These are phyloP conservation scores for Pulicaria dysenterica DNA, from an alignment of 129 eudicot species.

Conservation along the genomic window DNA sequence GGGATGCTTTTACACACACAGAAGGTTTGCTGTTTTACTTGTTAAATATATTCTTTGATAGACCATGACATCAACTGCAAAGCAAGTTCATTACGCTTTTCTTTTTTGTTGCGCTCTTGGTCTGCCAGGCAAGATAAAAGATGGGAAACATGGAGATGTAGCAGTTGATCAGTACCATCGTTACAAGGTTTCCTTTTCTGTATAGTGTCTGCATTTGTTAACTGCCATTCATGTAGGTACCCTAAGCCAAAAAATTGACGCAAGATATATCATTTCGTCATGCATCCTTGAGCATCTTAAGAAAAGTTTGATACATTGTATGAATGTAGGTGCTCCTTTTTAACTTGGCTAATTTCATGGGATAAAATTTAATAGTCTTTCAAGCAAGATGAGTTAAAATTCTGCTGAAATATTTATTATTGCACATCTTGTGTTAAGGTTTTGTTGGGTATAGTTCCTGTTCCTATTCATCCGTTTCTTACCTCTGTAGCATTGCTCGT, in stretches of 20 bases:
- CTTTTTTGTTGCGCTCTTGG: slow-evolving; percentile 4
- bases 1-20: slow-evolving; percentile 65
- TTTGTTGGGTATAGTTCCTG: too few relatives aligned
- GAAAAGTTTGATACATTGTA: slow-evolving; percentile 5
- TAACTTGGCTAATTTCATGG: neutral
- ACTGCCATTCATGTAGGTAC: slow-evolving; percentile 1
- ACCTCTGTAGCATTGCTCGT: too few relatives aligned
- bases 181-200: slow-evolving; percentile 59
- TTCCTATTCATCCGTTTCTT: too few relatives aligned
- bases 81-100: slow-evolving; percentile 15
- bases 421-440: too few relatives aligned
- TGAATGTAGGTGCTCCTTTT: slow-evolving; percentile 4
- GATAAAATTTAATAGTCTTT: too few relatives aligned
- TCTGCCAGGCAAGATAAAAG: slow-evolving; percentile 60
- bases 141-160: slow-evolving; percentile 67
- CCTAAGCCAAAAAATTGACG: neutral
- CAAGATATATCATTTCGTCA: neutral
- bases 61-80: slow-evolving; percentile 14
- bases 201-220: neutral
- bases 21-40: slow-evolving; percentile 40
- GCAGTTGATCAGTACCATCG: slow-evolving; percentile 80
- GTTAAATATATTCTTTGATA: slow-evolving; percentile 2
- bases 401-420: too few relatives aligned
- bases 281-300: neutral
- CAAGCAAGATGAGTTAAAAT: too few relatives aligned